Base-by-base conservation (phyloP, 768 basidiomycete genomes). In the Leccinum subgranulosum region DNA sequence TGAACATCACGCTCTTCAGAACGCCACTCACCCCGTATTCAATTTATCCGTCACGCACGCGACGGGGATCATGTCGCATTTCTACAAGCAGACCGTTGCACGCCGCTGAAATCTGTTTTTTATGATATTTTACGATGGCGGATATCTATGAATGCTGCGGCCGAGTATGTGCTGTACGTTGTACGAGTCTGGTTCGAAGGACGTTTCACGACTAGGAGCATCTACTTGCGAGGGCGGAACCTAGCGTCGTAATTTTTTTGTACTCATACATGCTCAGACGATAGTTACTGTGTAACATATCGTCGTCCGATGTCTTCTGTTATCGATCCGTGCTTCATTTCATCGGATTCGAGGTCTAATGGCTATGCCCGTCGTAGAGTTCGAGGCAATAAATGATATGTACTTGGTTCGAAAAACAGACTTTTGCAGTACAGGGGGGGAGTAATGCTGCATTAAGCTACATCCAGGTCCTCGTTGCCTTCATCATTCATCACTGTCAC, bases 11-110 rank as follows among this genome's bases (percentile, higher is more conserved):
- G 34, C 15, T 36, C 11, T 6, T 19, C 58, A 92, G 90, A 94
- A 94, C 64, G 88, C 90, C 6, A 89, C 88, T 0, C 88, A 90
- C 59, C 91, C 91, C 0, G 59, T 92, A 14, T 87, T 91, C 72
- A 90, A 91, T 60, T 71, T 93, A 49, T 86, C 89, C 0, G 75
- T 84, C 4, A 84, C 89, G 0, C 84, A 92, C 60, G 71, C 82
- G 3, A 81, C 87, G 60, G 80, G 68, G 0, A 79, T 92, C 19
- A 85, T 92, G 83, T 75, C 79, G 11, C 77, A 89, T 70, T 92
- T 92, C 66, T 92, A 92, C 69, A 74, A 77, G 3, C 89, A 91
- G 59, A 71, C 59, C 0, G 60, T 84, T 27, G 82, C 82, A 3
- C 36, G 36, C 17, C 36, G 17, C 15, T 39, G 36, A 39, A n/a